Evolutionary conservation across 1,284 basidiomycete species (phyloP), one percentile per base, ranked within the genome.

Genomic region (Sphaerobolus stellatus): DNA sequence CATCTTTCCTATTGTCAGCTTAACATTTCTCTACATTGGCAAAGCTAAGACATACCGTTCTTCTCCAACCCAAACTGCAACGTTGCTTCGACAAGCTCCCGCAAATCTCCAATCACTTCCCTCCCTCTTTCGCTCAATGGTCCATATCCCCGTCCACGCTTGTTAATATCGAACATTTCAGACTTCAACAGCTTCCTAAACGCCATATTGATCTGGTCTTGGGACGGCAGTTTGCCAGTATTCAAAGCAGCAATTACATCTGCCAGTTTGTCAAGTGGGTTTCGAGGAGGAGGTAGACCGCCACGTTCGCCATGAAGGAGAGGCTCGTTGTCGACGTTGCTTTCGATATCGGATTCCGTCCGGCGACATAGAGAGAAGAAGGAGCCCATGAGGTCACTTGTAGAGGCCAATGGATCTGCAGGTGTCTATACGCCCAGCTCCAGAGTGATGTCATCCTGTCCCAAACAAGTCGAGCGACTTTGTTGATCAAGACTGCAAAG

Each of bases 221-320:
- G 76, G 2, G 76, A 74, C 9, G 79, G 79, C 8, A 80, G 64
- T 56, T 81, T 80, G 16, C 78, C 76, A 16, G 74, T 65, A 25
- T 72, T 70, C 13, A 80, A 44, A 22, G 76, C 78, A 4, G 68
- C 75, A 6, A 77, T 52, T 7, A 73, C 61, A 52, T 79, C 75
- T 14, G 71, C 71, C 13, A 73, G 44, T 59, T 75, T 77, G 52
- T 75, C 70, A 11, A 74, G 18, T 53, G 54, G 48, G 27, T 47
- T 38, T 24, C 28, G 9, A 6, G 34, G 48, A 11, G 48, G 20
- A 40, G 22, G 33, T n/a, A 27, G 33, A 36, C 33, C n/a, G n/a
- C n/a, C n/a, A n/a, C n/a, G n/a, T n/a, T n/a, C n/a, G n/a, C n/a
- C n/a, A n/a, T n/a, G n/a, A n/a, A n/a, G n/a, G n/a, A n/a, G n/a